phyloP scores from a whole-genome alignment of 129 eudicot species.

The carrot (Daucus carota) region DH1_v3.0 NC_030383.2:10029501-10030000 shows the following conservation, averaged over 20 bases:
- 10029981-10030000: not conserved
- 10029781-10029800: not conserved
- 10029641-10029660: too few relatives aligned
- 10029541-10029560: not conserved
- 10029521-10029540: not conserved
- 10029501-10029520: not conserved
- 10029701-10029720: too few relatives aligned
- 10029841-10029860: not conserved
- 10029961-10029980: not conserved
- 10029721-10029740: not conserved
- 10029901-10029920: not conserved
- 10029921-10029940: not conserved
- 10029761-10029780: not conserved
- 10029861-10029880: not conserved
- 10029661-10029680: too few relatives aligned
- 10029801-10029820: not conserved
- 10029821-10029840: not conserved
- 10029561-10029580: not conserved
- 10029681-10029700: too few relatives aligned
- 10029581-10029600: not conserved
- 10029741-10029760: not conserved
- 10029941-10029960: not conserved
- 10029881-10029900: not conserved
- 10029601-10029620: not conserved
- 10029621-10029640: not conserved